A percentile compares a stretch with the other conserved stretches of the same genome.
Evolutionary conservation across 139 green algal species (phyloP).

Genomic region (Haematococcus lacustris): DNA sequence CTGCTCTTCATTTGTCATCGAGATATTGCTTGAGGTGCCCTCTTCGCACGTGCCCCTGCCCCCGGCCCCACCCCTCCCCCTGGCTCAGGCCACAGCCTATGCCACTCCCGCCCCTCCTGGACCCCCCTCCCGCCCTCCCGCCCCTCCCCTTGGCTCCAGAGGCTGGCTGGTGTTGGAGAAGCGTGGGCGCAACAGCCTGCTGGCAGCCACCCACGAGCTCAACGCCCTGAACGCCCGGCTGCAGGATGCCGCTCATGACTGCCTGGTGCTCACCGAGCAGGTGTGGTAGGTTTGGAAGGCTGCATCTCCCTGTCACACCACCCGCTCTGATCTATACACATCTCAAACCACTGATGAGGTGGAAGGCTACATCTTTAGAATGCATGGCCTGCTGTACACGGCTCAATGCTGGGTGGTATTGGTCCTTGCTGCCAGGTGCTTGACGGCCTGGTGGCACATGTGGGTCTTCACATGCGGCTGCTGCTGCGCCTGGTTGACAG

Average conservation of each 20-base stretch:
- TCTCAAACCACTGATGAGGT: not conserved
- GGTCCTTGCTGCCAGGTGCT: conserved; percentile 43
- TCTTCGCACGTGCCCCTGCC: too few species aligned
- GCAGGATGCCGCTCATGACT: conserved; percentile 66
- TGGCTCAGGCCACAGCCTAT: too few species aligned
- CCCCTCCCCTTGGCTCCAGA: too few species aligned
- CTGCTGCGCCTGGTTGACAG: conserved; percentile 68
- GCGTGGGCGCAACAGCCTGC: conserved; percentile 20
- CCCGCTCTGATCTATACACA: not conserved
- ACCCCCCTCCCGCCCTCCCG: too few species aligned
- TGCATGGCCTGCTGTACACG: not conserved
- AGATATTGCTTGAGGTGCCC: too few species aligned
- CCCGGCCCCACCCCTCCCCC: too few species aligned
- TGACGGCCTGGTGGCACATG: conserved; percentile 36
- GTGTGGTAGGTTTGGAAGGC: conserved; percentile 20
- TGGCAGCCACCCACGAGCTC: conserved; percentile 70
- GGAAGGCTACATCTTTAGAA: not conserved
- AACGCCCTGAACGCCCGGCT: conserved; percentile 82
- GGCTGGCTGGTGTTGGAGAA: conserved; percentile 58
- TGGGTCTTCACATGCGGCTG: conserved; percentile 43
- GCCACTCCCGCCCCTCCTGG: too few species aligned
- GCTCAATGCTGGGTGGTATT: not conserved
- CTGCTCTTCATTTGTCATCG: too few species aligned
- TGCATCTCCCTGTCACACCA: not conserved
- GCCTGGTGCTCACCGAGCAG: conserved; percentile 69